phyloP scores from a whole-genome alignment of 495 filamentous ascomycete genomes.

The Sordaria brevicollis region DNA sequence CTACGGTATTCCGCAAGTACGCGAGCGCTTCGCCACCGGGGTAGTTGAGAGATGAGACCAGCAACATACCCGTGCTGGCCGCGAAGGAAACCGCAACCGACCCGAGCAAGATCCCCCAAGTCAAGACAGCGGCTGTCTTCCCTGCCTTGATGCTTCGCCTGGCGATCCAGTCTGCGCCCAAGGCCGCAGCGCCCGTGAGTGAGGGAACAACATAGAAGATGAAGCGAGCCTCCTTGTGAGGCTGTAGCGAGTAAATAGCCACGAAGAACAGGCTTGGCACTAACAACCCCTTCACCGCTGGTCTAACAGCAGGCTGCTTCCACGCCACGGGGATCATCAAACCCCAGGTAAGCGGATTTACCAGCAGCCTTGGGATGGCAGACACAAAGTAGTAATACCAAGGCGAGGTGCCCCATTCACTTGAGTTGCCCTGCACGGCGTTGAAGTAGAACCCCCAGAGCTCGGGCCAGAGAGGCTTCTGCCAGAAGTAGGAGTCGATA shows the following conservation, averaged over 20 bases:
- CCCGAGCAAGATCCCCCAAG: slow-evolving; percentile 42
- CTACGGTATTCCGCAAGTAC: slow-evolving; percentile 43
- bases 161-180: slow-evolving; percentile 67
- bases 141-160: slow-evolving; percentile 48
- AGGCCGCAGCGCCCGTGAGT: slow-evolving; percentile 66
- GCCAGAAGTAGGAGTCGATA: slow-evolving; percentile 91
- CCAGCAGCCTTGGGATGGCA: slow-evolving; percentile 69
- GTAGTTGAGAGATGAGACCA: slow-evolving; percentile 72
- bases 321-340: slow-evolving; percentile 59
- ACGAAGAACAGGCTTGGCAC: slow-evolving; percentile 63
- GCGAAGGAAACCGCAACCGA: slow-evolving; percentile 51
- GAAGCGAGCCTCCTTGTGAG: slow-evolving; percentile 96
- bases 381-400: slow-evolving; percentile 78
- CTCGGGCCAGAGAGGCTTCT: slow-evolving; percentile 80
- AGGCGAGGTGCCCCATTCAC: slow-evolving; percentile 78
- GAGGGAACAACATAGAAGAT: slow-evolving; percentile 79
- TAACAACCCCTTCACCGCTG: slow-evolving; percentile 41
- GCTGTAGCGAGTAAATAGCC: slow-evolving; percentile 68
- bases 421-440: slow-evolving; percentile 62
- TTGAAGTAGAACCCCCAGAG: slow-evolving; percentile 87
- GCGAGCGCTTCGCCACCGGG: slow-evolving; percentile 68
- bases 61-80: slow-evolving; percentile 52
- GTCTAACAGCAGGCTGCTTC: slow-evolving; percentile 32
- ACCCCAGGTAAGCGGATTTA: slow-evolving; percentile 59
- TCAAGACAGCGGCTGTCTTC: slow-evolving; percentile 35